Base-by-base conservation (phyloP, 2,329 filamentous ascomycete genomes). In the Xylariaceae sp. region DNA sequence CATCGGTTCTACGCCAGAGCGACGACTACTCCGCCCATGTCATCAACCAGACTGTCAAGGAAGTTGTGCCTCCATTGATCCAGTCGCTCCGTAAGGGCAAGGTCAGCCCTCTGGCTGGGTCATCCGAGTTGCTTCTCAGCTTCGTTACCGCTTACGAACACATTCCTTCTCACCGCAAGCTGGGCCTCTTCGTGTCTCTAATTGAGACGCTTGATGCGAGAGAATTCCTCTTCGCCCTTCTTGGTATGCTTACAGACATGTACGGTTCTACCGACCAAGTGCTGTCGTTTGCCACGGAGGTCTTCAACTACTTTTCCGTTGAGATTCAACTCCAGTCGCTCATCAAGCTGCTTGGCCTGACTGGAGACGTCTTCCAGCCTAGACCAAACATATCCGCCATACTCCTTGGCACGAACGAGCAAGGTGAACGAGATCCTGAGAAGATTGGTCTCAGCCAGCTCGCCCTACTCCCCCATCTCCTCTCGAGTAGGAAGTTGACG, bases 11-110 rank as follows among this genome's bases (percentile, higher is more conserved):
- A 53, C 87, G 90, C 53, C 93, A 97, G 75, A 91, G 90, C 67
- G 95, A 99, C 69, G 93, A 97, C 68, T 97, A 97, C 76, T 97
- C 94, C 18, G 92, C 92, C 10, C 90, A 96, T 72, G 93, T 99
- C 37, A 93, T 97, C 59, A 91, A 95, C 68, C 92, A 91, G 77
- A 97, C 94, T 1, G 92, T 99, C 67, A 90, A 92, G 62, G 89
- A 93, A 68, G 92, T 99, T 18, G 90, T 99, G 35, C 95, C 95
- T 23, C 92, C 93, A 11, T 79, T 99, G 50, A 91, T 97, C 45
- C 85, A 87, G 37, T 96, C 92, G 0, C 81, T 99, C 61, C 86
- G 89, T 56, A 88, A 89, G 70, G 89, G 90, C 68, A 88, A 90
- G 67, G 87, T 91, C 68, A 85, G 85, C 65, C 81, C 90, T 42